phyloP scores from a whole-genome alignment of 768 basidiomycete species.

The Xerocomus brunneocitrinus region DNA sequence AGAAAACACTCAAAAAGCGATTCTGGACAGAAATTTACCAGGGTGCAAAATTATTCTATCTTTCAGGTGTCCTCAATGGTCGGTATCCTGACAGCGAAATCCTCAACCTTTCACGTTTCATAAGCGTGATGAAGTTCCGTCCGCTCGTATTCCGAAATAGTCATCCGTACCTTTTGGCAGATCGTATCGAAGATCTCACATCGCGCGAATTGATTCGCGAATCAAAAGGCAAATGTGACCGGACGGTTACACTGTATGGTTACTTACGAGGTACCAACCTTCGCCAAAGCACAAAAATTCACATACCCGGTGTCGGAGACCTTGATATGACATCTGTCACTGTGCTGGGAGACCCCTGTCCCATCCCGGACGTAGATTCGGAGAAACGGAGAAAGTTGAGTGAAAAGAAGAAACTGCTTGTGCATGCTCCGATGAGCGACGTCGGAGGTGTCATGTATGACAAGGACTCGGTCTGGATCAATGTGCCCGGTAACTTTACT shows the following conservation, averaged over 20 bases:
- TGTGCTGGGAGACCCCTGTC: slow-evolving; percentile 89
- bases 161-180: slow-evolving; percentile 92
- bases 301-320: slow-evolving; percentile 95
- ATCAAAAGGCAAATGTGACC: slow-evolving; percentile 83
- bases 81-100: slow-evolving; percentile 97
- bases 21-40: slow-evolving; percentile 99
- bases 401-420: slow-evolving; percentile 87
- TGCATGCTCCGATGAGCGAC: slow-evolving; percentile 99
- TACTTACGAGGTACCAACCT: slow-evolving; percentile 90
- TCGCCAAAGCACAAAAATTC: slow-evolving; percentile 70
- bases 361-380: slow-evolving; percentile 83
- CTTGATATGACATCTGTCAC: slow-evolving; percentile 70
- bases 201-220: slow-evolving; percentile 76
- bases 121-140: slow-evolving; percentile 97
- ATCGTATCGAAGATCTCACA: slow-evolving; percentile 93
- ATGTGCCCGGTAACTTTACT: slow-evolving; percentile 93
- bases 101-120: slow-evolving; percentile 92
- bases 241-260: slow-evolving; percentile 91
- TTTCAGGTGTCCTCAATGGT: slow-evolving; percentile 94
- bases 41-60: slow-evolving; percentile 96
- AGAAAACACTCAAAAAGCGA: slow-evolving; percentile 92
- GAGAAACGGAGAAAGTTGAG: slow-evolving; percentile 91
- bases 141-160: slow-evolving; percentile 93
- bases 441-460: slow-evolving; percentile 96
- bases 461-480: slow-evolving; percentile 97